Percentiles rank a stretch among this genome's conserved stretches.
Conservation (phyloP, 176 grass and related monocot species). For the Musa troglodytarum region DNA sequence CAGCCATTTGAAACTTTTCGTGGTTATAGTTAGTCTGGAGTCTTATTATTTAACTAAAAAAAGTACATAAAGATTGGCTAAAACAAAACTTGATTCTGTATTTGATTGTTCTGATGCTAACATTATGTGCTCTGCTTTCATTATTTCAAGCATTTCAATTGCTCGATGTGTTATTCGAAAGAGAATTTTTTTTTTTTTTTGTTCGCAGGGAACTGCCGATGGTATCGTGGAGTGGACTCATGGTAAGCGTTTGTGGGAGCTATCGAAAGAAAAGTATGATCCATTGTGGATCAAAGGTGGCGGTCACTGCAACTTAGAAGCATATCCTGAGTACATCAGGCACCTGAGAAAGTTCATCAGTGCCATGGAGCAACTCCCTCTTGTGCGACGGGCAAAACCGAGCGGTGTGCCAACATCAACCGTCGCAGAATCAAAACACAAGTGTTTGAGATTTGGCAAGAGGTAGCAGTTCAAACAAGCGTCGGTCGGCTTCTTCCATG, state of each 20-base stretch:
- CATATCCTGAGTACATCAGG: constrained; percentile 83
- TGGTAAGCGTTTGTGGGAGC: constrained; percentile 81
- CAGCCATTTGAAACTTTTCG: too few species aligned
- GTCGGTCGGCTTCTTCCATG: background rate
- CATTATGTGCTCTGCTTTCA: too few species aligned
- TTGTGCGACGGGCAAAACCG: constrained; percentile 22
- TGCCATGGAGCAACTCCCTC: constrained; percentile 70
- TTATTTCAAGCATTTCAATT: too few species aligned
- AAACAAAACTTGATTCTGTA: too few species aligned
- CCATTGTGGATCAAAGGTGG: constrained; percentile 88
- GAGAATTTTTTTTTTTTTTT: background rate
- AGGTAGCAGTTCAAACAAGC: constrained; percentile 6
- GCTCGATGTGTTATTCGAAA: too few species aligned
- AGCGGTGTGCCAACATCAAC: constrained; percentile 27
- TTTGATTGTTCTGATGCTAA: too few species aligned
- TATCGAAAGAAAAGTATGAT: constrained; percentile 86
- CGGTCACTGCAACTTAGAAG: constrained; percentile 88
- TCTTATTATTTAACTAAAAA: too few species aligned
- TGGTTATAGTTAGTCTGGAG: too few species aligned
- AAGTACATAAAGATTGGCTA: too few species aligned
- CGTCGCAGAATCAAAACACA: constrained; percentile 57
- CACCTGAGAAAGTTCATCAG: constrained; percentile 74
- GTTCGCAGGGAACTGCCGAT: constrained; percentile 66
- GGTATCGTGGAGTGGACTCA: constrained; percentile 86
- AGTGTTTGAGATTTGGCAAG: constrained; percentile 91